Percentiles rank a stretch among this genome's conserved stretches.
Conservation (phyloP, 257 asterid species). For the Solanum arcanum region DNA sequence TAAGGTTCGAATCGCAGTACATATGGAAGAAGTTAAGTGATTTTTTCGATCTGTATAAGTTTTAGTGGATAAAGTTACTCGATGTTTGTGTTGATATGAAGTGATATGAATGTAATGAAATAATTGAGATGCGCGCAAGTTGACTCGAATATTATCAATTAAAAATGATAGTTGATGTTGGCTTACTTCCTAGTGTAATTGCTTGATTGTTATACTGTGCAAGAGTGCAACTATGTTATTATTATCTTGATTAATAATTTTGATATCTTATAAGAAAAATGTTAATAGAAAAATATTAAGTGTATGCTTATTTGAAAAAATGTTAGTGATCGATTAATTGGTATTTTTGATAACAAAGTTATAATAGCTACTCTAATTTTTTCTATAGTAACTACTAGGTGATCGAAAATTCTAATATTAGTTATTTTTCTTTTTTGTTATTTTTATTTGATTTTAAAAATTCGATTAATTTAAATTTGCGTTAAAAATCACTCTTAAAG, state of each 20-base stretch:
- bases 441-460: background rate
- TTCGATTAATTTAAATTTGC: background rate
- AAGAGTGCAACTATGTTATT: background rate
- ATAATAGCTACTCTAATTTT: background rate
- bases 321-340: background rate
- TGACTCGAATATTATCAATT: background rate
- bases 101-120: background rate
- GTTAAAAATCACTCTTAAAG: background rate
- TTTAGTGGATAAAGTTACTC: background rate
- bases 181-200: background rate
- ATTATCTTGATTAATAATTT: background rate
- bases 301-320: background rate
- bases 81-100: background rate
- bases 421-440: fast-evolving
- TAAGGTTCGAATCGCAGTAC: background rate
- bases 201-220: background rate
- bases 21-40: background rate
- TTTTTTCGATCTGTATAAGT: background rate
- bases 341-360: background rate
- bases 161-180: background rate
- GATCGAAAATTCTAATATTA: background rate
- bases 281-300: background rate
- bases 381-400: background rate
- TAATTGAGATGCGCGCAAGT: background rate
- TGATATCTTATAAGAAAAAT: background rate